Evolutionary conservation across 352 stramenopile genomes (phyloP).

Genomic region (Pythium grandisporangium): DNA sequence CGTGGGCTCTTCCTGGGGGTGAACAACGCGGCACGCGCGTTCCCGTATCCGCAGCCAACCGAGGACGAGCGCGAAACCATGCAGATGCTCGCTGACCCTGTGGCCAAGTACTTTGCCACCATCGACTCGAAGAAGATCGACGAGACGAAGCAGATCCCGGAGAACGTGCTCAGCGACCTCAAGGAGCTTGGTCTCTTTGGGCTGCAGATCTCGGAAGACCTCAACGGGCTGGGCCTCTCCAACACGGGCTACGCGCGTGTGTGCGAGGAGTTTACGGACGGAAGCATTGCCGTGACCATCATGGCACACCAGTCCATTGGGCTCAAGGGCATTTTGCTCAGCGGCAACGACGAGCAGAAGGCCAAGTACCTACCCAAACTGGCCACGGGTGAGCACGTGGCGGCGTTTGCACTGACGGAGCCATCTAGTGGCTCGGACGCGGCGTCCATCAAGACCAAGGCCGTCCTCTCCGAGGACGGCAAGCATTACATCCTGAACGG

Average conservation of each 20-base stretch:
- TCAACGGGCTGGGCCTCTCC: slow-evolving; percentile 65
- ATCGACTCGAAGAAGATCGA: slow-evolving; percentile 72
- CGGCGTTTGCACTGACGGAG: slow-evolving; percentile 86
- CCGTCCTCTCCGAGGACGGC: slow-evolving; percentile 85
- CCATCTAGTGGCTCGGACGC: slow-evolving; percentile 88
- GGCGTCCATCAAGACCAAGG: slow-evolving; percentile 85
- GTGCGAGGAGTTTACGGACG: slow-evolving; percentile 80
- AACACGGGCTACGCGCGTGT: slow-evolving; percentile 83
- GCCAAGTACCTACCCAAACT: slow-evolving; percentile 86
- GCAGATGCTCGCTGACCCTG: slow-evolving; percentile 78
- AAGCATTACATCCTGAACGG: slow-evolving; percentile 90
- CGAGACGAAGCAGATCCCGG: slow-evolving; percentile 71
- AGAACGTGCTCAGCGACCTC: slow-evolving; percentile 59
- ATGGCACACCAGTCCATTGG: slow-evolving; percentile 87
- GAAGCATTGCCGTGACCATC: slow-evolving; percentile 68
- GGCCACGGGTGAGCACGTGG: slow-evolving; percentile 81
- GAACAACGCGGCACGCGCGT: slow-evolving; percentile 67
- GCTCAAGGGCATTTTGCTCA: slow-evolving; percentile 83
- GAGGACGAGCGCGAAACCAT: slow-evolving; percentile 72
- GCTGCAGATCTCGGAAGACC: slow-evolving; percentile 76
- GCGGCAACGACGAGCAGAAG: slow-evolving; percentile 79
- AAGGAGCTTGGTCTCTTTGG: slow-evolving; percentile 83
- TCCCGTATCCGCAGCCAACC: slow-evolving; percentile 70
- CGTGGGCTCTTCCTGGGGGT: slow-evolving; percentile 76
- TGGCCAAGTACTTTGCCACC: slow-evolving; percentile 67